Evolutionary conservation across 306 rosid genomes (phyloP).

Genomic region (Glycyrrhiza uralensis): DNA sequence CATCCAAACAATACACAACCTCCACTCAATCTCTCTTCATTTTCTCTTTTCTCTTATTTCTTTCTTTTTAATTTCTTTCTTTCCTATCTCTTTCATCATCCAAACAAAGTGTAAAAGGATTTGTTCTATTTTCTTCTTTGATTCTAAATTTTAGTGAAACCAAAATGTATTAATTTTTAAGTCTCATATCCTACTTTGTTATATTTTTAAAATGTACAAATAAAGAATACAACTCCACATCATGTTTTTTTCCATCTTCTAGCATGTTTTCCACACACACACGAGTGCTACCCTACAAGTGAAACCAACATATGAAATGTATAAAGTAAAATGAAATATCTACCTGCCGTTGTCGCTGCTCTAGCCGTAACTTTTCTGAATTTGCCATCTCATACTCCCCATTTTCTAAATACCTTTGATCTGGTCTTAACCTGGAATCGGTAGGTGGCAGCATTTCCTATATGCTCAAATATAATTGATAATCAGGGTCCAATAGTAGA

Average conservation of each 20-base stretch:
- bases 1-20: too few species aligned
- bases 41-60: too few species aligned
- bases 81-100: too few species aligned
- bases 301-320: neutral
- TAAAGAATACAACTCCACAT: neutral
- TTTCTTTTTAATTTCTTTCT: too few species aligned
- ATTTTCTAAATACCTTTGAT: conserved; percentile 90
- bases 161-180: too few species aligned
- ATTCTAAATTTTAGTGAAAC: too few species aligned
- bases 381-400: conserved; percentile 96
- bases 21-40: too few species aligned
- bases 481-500: neutral
- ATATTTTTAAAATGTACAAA: neutral
- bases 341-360: conserved; percentile 97
- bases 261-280: neutral
- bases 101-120: too few species aligned
- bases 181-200: neutral
- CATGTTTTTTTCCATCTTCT: neutral
- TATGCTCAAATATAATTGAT: neutral
- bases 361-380: conserved; percentile 80
- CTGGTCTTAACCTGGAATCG: conserved; percentile 96
- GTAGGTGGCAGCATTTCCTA: conserved; percentile 92
- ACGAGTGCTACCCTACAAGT: neutral
- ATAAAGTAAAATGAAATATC: neutral
- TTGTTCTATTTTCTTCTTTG: too few species aligned